These are phyloP conservation scores for Leccinum pachyderme DNA, from an alignment of 1,284 basidiomycete genomes.

Conservation along the genomic window DNA sequence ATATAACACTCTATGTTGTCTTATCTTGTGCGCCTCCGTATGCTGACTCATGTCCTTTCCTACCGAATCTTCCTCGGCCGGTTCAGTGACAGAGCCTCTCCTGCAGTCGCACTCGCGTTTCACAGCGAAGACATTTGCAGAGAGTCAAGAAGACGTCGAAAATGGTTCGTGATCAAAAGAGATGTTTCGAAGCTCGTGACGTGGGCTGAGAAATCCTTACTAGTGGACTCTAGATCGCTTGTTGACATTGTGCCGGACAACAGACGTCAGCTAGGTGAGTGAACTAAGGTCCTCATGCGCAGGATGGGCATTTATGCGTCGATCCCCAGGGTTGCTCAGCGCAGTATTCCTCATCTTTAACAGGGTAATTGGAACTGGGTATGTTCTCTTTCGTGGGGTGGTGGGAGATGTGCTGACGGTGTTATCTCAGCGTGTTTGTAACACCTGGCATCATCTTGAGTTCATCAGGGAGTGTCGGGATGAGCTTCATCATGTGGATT, in stretches of 20 bases:
- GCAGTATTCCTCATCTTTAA: conserved; percentile 74
- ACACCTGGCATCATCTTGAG: conserved; percentile 68
- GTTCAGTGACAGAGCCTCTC: conserved; percentile 26
- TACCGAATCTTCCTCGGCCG: background rate
- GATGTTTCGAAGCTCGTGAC: background rate
- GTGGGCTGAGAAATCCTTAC: background rate
- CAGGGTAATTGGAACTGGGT: conserved; percentile 77
- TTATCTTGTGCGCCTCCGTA: background rate
- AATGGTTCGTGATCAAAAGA: conserved; percentile 12
- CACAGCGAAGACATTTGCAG: background rate
- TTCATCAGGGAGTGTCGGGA: conserved; percentile 62
- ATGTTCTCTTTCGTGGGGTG: conserved; percentile 17
- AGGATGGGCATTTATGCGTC: background rate
- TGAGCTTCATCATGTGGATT: conserved; percentile 68
- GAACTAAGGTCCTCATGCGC: background rate
- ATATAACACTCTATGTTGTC: background rate
- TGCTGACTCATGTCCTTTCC: conserved; percentile 7
- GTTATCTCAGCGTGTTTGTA: conserved; percentile 60
- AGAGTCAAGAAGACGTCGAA: background rate
- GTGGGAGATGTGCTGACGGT: background rate
- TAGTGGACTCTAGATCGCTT: conserved; percentile 8
- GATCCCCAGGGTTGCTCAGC: conserved; percentile 48
- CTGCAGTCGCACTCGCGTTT: conserved; percentile 6
- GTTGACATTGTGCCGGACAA: conserved; percentile 42
- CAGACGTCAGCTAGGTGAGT: conserved; percentile 44